Evolutionary conservation across 345 rosid species (phyloP).

Genomic region (Populus pruinosa): DNA sequence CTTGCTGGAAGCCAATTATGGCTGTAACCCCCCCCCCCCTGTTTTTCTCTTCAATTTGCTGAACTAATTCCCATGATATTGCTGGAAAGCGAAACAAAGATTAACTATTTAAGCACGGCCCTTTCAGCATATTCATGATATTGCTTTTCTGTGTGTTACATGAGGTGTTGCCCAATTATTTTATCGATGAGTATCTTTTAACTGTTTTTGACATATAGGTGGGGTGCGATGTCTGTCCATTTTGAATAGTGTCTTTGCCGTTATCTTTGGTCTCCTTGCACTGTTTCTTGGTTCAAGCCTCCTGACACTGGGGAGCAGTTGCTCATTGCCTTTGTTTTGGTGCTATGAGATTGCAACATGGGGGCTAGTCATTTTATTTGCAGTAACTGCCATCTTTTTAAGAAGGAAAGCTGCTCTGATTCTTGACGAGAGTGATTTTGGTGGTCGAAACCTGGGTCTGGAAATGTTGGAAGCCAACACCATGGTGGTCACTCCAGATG

Average conservation of each 20-base stretch:
- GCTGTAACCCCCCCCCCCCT: too few relatives aligned
- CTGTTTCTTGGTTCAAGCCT: slow-evolving; percentile 88
- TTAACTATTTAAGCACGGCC: background rate
- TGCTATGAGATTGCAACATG: slow-evolving; percentile 85
- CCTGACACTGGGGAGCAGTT: slow-evolving; percentile 84
- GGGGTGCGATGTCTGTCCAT: slow-evolving; percentile 86
- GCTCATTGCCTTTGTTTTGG: slow-evolving; percentile 87
- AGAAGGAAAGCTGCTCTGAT: slow-evolving; percentile 68
- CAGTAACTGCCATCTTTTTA: slow-evolving; percentile 67
- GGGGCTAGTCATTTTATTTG: slow-evolving; percentile 71
- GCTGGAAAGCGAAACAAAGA: background rate
- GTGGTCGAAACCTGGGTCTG: slow-evolving; percentile 58
- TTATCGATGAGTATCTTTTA: background rate
- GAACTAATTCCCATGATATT: background rate
- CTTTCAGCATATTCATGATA: background rate
- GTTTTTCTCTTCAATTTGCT: background rate
- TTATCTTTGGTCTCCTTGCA: slow-evolving; percentile 76
- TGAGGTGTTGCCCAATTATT: background rate
- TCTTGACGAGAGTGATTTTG: slow-evolving; percentile 66
- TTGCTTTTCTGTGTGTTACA: background rate
- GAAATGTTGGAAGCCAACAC: slow-evolving; percentile 87
- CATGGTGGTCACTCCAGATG: slow-evolving; percentile 63
- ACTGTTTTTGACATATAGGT: slow-evolving; percentile 36
- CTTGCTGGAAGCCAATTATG: background rate
- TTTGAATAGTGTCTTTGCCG: slow-evolving; percentile 63